Evolutionary conservation across 805 yeast species (phyloP), one percentile per base, ranked within the genome.

Genomic region (Candida golubevii): DNA sequence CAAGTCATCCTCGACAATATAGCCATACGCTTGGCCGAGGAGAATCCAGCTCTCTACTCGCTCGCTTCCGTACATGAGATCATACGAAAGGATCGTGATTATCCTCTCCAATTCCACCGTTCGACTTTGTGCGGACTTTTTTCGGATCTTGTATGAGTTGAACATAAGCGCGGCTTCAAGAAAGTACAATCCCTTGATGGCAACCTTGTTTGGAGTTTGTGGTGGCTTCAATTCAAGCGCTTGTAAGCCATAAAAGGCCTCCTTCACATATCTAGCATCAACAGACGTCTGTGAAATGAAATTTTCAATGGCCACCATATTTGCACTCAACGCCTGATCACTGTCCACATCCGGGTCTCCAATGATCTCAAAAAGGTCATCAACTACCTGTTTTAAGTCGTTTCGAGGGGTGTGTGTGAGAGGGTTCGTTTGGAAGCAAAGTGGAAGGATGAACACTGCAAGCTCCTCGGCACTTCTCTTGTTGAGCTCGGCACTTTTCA

Each of bases 21-120:
- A 81, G 0, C 89, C 82, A 53, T 76, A 89, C 0, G 91, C 82
- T 57, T 83, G 88, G 0, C 95, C 96, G 11, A 93, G 60, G 1
- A 88, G 72, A 34, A 80, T 69, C 99, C 99, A 93, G 8, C 87
- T 80, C 62, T 93, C 99, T 38, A 83, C 72, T 28, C 97, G 67
- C 33, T 75, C 66, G 1, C 85, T 74, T 4, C 85, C 80, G 54
- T 82, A 82, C 1, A 81, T 55, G 13, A 93, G 62, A 59, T 93
- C 98, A 42, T 71, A 67, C 39, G 72, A 75, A 46, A 89, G 72
- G 61, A 82, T 76, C 38, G 75, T 74, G 13, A 87, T 77, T 1
- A 93, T 87, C 35, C 78, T 74, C 45, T 86, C 93, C 32, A 91
- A 61, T 56, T 89, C 97, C 4, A 88, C 86, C 0, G 85, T 80